These are phyloP conservation scores for Candida sonorensis DNA, from an alignment of 805 yeast species.

Conservation along the genomic window DNA sequence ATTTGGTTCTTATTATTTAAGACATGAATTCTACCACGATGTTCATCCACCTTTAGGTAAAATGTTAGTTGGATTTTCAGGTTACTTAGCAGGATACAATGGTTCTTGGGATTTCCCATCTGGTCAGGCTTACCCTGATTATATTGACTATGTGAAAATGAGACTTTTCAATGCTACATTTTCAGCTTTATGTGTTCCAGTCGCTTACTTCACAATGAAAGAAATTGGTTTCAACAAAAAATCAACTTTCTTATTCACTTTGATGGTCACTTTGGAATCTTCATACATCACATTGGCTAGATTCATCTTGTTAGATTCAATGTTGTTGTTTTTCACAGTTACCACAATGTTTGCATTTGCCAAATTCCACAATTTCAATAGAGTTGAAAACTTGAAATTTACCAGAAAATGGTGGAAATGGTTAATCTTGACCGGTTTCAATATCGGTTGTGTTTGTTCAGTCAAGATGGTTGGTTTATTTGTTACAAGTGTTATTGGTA, in stretches of 20 bases:
- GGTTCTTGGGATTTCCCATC: conserved; percentile 89
- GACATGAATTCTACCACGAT: conserved; percentile 87
- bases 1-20: conserved; percentile 86
- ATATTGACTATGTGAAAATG: conserved; percentile 77
- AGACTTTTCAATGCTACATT: conserved; percentile 81
- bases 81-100: conserved; percentile 79
- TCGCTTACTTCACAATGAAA: conserved; percentile 77
- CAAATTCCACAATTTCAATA: conserved; percentile 59
- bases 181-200: conserved; percentile 78
- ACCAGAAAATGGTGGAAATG: conserved; percentile 89
- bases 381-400: conserved; percentile 41
- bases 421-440: conserved; percentile 76
- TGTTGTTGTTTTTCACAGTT: conserved; percentile 82
- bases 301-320: conserved; percentile 87
- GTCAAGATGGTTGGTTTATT: conserved; percentile 97
- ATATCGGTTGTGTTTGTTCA: conserved; percentile 84
- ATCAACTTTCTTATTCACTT: conserved; percentile 70
- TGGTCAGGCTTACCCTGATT: conserved; percentile 69
- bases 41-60: conserved; percentile 98
- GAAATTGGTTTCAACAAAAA: conserved; percentile 65
- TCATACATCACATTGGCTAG: conserved; percentile 81
- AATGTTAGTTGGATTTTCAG: conserved; percentile 83
- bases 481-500: conserved; percentile 81
- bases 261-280: conserved; percentile 77
- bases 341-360: conserved; percentile 71